Conservation (phyloP, 78 protist genomes). For the Chrysochromulina parva region DNA sequence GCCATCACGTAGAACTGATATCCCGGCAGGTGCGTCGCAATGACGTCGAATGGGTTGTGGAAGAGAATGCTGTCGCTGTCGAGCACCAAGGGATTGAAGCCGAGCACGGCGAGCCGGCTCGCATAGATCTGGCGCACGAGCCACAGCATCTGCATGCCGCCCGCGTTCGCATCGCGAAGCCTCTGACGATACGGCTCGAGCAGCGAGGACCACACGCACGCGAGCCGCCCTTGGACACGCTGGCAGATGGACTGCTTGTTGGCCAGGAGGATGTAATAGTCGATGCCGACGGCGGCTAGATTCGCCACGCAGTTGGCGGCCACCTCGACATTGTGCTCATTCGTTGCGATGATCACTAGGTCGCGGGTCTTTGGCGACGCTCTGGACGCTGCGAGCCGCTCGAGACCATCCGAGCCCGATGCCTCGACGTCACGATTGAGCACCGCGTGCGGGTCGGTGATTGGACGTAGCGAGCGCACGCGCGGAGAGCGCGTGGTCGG, state of each 20-base stretch:
- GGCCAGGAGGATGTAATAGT: not conserved
- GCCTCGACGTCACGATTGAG: too few species aligned
- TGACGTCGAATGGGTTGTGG: not conserved
- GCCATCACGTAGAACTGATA: not conserved
- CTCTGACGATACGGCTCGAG: not conserved
- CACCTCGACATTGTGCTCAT: not conserved
- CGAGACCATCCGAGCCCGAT: too few species aligned
- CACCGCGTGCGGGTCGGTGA: too few species aligned
- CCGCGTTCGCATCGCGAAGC: not conserved
- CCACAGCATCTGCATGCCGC: not conserved
- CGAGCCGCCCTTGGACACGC: not conserved
- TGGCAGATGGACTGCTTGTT: not conserved
- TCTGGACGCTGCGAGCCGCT: too few species aligned
- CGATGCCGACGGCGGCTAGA: not conserved
- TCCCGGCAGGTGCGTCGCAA: not conserved
- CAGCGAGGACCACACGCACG: not conserved
- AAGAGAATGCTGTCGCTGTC: not conserved
- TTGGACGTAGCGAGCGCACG: too few species aligned
- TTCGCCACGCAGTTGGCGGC: not conserved
- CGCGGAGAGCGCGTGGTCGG: too few species aligned
- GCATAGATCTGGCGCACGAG: not conserved
- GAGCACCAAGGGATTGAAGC: not conserved
- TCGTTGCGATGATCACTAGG: too few species aligned
- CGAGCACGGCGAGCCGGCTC: not conserved
- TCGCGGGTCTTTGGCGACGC: too few species aligned